A percentile compares a stretch with the other conserved stretches of the same genome.
phyloP scores from a whole-genome alignment of 2,329 filamentous ascomycete species.

The Daldinia sp. region DNA sequence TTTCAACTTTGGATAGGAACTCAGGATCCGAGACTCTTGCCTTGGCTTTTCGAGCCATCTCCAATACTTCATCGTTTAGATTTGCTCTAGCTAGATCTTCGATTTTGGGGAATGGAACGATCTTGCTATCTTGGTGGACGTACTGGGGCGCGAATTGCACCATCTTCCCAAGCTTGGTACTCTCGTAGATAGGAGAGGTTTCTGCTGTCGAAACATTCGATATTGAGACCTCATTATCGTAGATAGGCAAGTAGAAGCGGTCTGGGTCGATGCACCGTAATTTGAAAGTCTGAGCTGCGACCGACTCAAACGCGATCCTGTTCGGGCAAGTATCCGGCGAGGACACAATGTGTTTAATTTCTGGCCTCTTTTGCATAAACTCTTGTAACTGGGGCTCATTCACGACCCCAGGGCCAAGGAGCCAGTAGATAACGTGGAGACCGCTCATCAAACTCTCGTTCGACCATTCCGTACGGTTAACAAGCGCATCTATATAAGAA shows the following conservation, averaged over 20 bases:
- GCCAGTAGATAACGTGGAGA: conserved; percentile 79
- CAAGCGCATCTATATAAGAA: conserved; percentile 74
- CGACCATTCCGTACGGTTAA: conserved; percentile 77
- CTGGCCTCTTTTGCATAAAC: conserved; percentile 71
- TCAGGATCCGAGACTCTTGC: conserved; percentile 39
- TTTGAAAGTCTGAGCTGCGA: conserved; percentile 71
- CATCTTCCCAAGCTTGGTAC: conserved; percentile 55
- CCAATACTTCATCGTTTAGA: conserved; percentile 54
- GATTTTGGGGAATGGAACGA: conserved; percentile 60
- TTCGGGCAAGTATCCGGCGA: conserved; percentile 79
- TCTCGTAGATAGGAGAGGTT: conserved; percentile 45
- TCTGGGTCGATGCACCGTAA: conserved; percentile 76
- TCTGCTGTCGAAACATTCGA: conserved; percentile 29
- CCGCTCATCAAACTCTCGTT: conserved; percentile 70
- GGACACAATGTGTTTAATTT: conserved; percentile 79
- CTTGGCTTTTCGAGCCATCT: conserved; percentile 61
- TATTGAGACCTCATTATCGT: conserved; percentile 61
- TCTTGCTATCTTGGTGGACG: conserved; percentile 55
- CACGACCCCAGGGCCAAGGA: conserved; percentile 74
- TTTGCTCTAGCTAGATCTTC: conserved; percentile 51
- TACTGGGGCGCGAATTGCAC: conserved; percentile 58
- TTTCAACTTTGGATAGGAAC: conserved; percentile 50
- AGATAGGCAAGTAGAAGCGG: conserved; percentile 75
- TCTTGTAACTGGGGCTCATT: conserved; percentile 68
- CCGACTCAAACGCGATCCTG: conserved; percentile 73